A percentile compares a stretch with the other conserved stretches of the same genome.
phyloP scores from a whole-genome alignment of 2,329 filamentous ascomycete species.

The Aspergillus sclerotialis region DNA sequence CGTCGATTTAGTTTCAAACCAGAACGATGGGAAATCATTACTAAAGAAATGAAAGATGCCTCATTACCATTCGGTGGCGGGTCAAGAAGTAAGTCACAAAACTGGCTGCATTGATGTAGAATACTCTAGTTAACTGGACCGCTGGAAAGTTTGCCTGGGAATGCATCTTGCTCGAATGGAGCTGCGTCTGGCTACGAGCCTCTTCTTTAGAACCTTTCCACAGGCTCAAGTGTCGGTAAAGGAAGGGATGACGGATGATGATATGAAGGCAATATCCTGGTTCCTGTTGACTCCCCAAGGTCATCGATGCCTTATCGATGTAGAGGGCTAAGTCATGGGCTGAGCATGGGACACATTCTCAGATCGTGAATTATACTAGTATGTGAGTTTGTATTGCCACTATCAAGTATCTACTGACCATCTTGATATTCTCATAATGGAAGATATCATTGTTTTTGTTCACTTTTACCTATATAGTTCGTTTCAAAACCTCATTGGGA shows the following conservation, averaged over 20 bases:
- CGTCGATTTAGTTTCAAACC: conserved; percentile 13
- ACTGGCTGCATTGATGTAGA: background rate
- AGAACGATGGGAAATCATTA: conserved; percentile 17
- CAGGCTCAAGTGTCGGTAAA: conserved; percentile 11
- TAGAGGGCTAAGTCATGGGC: too few species aligned
- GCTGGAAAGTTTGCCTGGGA: conserved; percentile 19
- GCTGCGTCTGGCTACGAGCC: conserved; percentile 44
- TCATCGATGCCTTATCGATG: conserved; percentile 36
- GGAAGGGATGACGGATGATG: conserved; percentile 25
- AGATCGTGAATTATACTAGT: too few species aligned
- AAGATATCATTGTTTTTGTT: too few species aligned
- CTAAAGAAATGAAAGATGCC: conserved; percentile 43
- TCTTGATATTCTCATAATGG: too few species aligned
- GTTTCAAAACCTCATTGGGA: too few species aligned
- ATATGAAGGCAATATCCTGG: conserved; percentile 39
- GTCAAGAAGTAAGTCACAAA: conserved; percentile 41
- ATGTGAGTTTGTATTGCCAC: too few species aligned
- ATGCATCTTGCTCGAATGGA: conserved; percentile 60
- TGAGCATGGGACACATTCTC: too few species aligned
- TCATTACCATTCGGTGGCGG: conserved; percentile 66
- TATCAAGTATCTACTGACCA: too few species aligned
- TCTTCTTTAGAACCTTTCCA: conserved; percentile 42
- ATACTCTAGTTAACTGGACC: too few species aligned
- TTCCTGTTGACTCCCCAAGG: conserved; percentile 39
- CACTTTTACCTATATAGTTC: too few species aligned